These are phyloP conservation scores for Xylaria telfairii DNA, from an alignment of 495 filamentous ascomycete genomes.

Conservation along the genomic window DNA sequence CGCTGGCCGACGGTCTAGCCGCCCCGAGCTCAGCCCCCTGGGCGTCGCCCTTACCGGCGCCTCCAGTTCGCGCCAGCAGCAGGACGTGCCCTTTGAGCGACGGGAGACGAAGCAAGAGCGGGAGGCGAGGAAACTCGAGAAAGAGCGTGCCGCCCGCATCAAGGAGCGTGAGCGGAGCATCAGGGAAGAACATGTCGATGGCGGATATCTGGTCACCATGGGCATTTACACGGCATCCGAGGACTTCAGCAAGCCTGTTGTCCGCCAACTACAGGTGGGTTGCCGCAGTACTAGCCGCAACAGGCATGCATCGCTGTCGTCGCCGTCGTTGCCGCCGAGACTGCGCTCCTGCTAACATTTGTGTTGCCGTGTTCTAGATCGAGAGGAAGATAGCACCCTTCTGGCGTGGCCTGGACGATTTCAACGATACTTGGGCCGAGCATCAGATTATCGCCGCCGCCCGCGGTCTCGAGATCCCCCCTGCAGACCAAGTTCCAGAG, in stretches of 20 bases:
- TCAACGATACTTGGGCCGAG: constrained; percentile 88
- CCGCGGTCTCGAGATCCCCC: constrained; percentile 81
- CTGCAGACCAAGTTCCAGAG: constrained; percentile 78
- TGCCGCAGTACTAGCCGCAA: not conserved
- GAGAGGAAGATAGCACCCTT: constrained; percentile 93
- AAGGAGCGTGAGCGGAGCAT: constrained; percentile 93
- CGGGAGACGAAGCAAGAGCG: constrained; percentile 91
- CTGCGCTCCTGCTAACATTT: constrained; percentile 26
- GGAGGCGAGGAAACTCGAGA: constrained; percentile 83
- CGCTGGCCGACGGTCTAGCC: constrained; percentile 33
- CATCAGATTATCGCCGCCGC: constrained; percentile 91
- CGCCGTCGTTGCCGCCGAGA: constrained; percentile 11
- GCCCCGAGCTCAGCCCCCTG: constrained; percentile 38
- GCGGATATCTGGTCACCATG: constrained; percentile 92
- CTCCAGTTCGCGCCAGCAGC: constrained; percentile 33
- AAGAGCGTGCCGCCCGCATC: constrained; percentile 71
- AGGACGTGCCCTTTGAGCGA: constrained; percentile 55
- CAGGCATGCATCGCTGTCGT: too few relatives aligned
- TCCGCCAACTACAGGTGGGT: constrained; percentile 89
- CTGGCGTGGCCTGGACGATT: constrained; percentile 91
- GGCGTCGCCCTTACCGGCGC: constrained; percentile 30
- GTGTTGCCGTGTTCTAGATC: constrained; percentile 61
- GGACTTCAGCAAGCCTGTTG: constrained; percentile 89
- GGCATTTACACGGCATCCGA: constrained; percentile 91
- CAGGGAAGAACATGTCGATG: constrained; percentile 91